These are phyloP conservation scores for Rasamsonia emersonii DNA, from an alignment of 2,329 filamentous ascomycete genomes.

Conservation along the genomic window DNA sequence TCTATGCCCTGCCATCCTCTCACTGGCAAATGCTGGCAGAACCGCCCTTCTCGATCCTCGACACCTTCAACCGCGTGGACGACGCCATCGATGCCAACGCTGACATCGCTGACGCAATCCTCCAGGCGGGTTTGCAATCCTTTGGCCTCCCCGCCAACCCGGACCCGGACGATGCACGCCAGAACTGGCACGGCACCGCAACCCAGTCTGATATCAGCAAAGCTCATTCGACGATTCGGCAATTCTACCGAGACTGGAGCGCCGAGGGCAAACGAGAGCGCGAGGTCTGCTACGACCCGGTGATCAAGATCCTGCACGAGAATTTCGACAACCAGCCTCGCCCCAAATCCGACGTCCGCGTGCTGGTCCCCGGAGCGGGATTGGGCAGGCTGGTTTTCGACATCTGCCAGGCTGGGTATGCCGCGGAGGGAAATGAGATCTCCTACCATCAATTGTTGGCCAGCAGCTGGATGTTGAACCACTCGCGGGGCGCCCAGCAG, in stretches of 20 bases:
- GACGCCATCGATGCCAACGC: conserved; percentile 84
- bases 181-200: conserved; percentile 61
- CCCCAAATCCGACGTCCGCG: conserved; percentile 42
- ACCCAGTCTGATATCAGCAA: conserved; percentile 76
- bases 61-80: conserved; percentile 70
- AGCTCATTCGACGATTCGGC: conserved; percentile 80
- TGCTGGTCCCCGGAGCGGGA: conserved; percentile 85
- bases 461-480: conserved; percentile 52
- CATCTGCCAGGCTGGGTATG: conserved; percentile 62
- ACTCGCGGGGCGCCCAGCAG: conserved; percentile 48
- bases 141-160: conserved; percentile 48
- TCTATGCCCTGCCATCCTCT: conserved; percentile 76
- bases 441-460: conserved; percentile 94
- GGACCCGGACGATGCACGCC: conserved; percentile 32
- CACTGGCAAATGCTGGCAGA: conserved; percentile 78
- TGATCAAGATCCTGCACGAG: conserved; percentile 56
- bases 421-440: conserved; percentile 85
- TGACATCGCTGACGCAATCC: conserved; percentile 69
- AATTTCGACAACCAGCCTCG: conserved; percentile 31
- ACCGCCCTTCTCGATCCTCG: conserved; percentile 73
- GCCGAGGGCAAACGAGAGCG: conserved; percentile 66
- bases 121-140: conserved; percentile 57
- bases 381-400: conserved; percentile 86
- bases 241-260: conserved; percentile 95
- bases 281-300: conserved; percentile 64